Evolutionary conservation across 805 yeast genomes (phyloP).

Genomic region (Candida stauntonica): DNA sequence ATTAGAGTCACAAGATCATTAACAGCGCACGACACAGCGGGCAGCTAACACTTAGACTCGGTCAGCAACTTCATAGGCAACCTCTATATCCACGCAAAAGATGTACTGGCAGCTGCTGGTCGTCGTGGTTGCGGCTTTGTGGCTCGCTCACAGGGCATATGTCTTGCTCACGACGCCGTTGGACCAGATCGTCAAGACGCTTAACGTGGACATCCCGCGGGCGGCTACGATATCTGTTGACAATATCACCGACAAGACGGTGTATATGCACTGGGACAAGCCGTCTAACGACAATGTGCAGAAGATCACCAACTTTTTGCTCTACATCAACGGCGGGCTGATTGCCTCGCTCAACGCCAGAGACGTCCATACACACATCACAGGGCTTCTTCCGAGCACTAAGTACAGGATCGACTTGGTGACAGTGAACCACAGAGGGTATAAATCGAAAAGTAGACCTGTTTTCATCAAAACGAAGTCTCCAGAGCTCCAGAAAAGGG

Average conservation of each 20-base stretch:
- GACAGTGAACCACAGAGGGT: slow-evolving; percentile 36
- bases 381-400: slow-evolving; percentile 31
- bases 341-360: slow-evolving; percentile 32
- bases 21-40: background rate
- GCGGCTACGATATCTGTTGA: slow-evolving; percentile 53
- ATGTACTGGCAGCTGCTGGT: slow-evolving; percentile 23
- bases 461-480: slow-evolving; percentile 37
- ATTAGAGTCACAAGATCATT: background rate
- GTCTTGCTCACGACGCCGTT: slow-evolving; percentile 35
- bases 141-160: slow-evolving; percentile 23
- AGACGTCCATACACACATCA: slow-evolving; percentile 33
- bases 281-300: slow-evolving; percentile 23
- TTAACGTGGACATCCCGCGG: slow-evolving; percentile 52
- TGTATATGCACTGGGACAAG: slow-evolving; percentile 54
- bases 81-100: background rate
- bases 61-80: background rate
- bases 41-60: background rate
- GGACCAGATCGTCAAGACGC: slow-evolving; percentile 39
- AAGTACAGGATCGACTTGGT: slow-evolving; percentile 42
- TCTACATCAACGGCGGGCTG: slow-evolving; percentile 38
- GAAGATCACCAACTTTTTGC: slow-evolving; percentile 32
- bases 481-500: slow-evolving; percentile 18
- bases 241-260: slow-evolving; percentile 40
- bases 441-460: slow-evolving; percentile 38
- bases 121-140: slow-evolving; percentile 17